Evolutionary conservation across 192 early-diverging fungal species (phyloP).

Genomic region (Coemansia reversa): DNA sequence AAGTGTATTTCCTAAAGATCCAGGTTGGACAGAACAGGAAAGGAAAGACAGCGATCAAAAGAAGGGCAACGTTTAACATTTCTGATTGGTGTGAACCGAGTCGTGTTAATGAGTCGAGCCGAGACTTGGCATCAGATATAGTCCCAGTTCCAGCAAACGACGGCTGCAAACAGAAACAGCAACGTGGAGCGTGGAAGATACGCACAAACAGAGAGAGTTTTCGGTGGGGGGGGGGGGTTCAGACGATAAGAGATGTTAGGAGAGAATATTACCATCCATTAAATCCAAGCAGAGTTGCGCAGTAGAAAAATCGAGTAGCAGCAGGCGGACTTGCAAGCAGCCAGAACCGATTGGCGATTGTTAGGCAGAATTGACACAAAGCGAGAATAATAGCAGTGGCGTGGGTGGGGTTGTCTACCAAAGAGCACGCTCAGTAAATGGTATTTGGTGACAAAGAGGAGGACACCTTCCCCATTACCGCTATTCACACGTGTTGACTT

Average conservation of each 20-base stretch:
- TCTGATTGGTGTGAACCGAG: neutral
- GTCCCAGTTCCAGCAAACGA: no score
- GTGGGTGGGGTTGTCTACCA: neutral
- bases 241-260: no score
- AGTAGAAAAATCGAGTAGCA: neutral
- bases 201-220: neutral
- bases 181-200: neutral
- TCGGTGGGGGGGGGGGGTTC: no score
- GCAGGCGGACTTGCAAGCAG: neutral
- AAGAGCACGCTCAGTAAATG: neutral
- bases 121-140: neutral
- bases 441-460: neutral
- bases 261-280: neutral
- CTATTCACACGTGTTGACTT: neutral
- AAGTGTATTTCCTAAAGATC: no score
- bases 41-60: no score
- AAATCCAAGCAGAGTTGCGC: neutral
- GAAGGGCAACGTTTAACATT: neutral
- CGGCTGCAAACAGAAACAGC: neutral
- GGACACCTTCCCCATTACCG: neutral
- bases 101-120: neutral
- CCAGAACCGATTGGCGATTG: neutral
- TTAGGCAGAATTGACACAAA: neutral
- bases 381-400: neutral
- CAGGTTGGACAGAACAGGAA: no score